phyloP scores from a whole-genome alignment of 2,329 filamentous ascomycete genomes.

The Clonostachys rosea region DNA sequence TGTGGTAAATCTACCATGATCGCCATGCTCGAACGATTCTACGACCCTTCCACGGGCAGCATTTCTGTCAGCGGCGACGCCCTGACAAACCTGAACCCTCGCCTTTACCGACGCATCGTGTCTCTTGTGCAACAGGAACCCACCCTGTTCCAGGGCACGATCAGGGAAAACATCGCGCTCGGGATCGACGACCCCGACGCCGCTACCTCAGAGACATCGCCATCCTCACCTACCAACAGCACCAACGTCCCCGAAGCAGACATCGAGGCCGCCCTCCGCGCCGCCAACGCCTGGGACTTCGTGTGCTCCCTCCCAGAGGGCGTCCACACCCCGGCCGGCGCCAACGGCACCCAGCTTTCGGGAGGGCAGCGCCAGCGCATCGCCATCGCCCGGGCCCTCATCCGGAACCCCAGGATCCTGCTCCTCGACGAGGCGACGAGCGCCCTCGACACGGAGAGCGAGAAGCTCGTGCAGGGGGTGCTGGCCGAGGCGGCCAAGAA shows the following conservation, averaged over 20 bases:
- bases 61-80: constrained; percentile 81
- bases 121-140: constrained; percentile 93
- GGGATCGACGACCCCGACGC: constrained; percentile 37
- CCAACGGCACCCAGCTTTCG: constrained; percentile 78
- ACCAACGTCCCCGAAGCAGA: constrained; percentile 65
- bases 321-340: constrained; percentile 81
- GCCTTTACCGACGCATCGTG: constrained; percentile 78
- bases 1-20: constrained; percentile 96
- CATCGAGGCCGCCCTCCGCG: constrained; percentile 61
- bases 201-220: too few relatives aligned
- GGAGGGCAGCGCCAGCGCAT: constrained; percentile 95
- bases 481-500: constrained; percentile 66
- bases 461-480: constrained; percentile 54
- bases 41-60: constrained; percentile 77
- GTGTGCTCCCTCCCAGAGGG: constrained; percentile 82
- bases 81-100: constrained; percentile 75
- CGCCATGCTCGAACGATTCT: constrained; percentile 88
- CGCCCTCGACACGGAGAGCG: constrained; percentile 50
- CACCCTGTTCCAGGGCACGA: constrained; percentile 87
- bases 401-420: constrained; percentile 85
- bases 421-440: constrained; percentile 11
- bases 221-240: constrained; percentile 33
- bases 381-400: constrained; percentile 83
- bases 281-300: constrained; percentile 91
- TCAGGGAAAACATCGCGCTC: constrained; percentile 85